Conservation (phyloP, 176 grass and related monocot genomes). For the Carex littledalei region DNA sequence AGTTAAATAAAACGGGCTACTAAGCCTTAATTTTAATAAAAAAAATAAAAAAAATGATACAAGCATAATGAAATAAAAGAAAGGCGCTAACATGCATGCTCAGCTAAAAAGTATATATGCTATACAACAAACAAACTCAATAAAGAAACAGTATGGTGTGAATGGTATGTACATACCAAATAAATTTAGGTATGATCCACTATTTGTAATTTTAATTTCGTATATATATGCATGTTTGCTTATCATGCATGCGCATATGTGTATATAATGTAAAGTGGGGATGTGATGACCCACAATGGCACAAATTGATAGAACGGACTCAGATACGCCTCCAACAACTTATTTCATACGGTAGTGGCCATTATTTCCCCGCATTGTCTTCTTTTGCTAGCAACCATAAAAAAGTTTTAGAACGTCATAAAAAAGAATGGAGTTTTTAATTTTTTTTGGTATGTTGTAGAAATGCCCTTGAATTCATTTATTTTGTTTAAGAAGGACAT, state of each 20-base stretch:
- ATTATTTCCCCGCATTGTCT: slow-evolving; percentile 17
- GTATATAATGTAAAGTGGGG: slow-evolving; percentile 14
- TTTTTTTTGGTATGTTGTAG: background rate
- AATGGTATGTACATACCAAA: slow-evolving; percentile 5
- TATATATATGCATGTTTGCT: background rate
- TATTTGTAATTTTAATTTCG: background rate
- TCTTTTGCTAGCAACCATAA: background rate
- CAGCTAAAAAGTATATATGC: background rate
- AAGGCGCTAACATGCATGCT: background rate
- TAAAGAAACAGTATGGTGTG: background rate
- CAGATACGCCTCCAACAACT: slow-evolving; percentile 36
- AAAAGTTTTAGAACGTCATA: background rate
- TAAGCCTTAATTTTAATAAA: no score
- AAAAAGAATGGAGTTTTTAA: background rate
- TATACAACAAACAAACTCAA: background rate
- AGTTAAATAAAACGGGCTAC: no score
- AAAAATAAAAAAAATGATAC: background rate
- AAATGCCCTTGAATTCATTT: slow-evolving; percentile 23
- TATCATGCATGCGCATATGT: slow-evolving; percentile 3
- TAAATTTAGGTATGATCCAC: slow-evolving; percentile 20
- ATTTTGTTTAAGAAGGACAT: slow-evolving; percentile 3
- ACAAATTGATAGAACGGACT: slow-evolving; percentile 31
- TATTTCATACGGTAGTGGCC: slow-evolving; percentile 36
- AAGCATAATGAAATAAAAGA: background rate
- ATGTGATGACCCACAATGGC: slow-evolving; percentile 24